Percentiles rank a stretch among this genome's conserved stretches.
Conservation (phyloP, 345 rosid species). For the Mercurialis annua region DNA sequence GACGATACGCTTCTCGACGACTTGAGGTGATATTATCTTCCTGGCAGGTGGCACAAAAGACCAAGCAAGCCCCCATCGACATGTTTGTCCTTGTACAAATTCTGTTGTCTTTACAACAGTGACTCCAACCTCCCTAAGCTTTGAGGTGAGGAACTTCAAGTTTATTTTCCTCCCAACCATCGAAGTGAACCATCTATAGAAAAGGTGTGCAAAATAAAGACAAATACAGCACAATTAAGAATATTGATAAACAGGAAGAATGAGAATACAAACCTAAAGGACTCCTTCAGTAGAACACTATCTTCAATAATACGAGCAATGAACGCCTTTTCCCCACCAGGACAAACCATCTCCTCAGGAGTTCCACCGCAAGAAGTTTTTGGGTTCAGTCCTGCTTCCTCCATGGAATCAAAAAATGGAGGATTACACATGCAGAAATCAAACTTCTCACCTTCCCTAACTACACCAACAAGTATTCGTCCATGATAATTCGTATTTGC, state of each 20-base stretch:
- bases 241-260: neutral
- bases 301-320: slow-evolving; percentile 71
- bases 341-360: slow-evolving; percentile 78
- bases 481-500: slow-evolving; percentile 34
- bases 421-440: slow-evolving; percentile 98
- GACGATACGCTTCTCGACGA: slow-evolving; percentile 37
- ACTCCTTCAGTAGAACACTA: slow-evolving; percentile 58
- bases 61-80: slow-evolving; percentile 96
- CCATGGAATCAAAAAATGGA: slow-evolving; percentile 82
- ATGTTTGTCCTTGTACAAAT: slow-evolving; percentile 85
- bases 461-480: slow-evolving; percentile 59
- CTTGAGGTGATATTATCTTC: slow-evolving; percentile 50
- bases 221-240: neutral
- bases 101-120: slow-evolving; percentile 84
- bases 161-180: slow-evolving; percentile 88
- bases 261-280: slow-evolving; percentile 46
- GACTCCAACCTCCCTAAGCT: slow-evolving; percentile 67
- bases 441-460: slow-evolving; percentile 63
- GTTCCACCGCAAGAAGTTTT: slow-evolving; percentile 94
- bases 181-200: slow-evolving; percentile 76
- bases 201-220: neutral
- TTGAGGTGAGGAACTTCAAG: slow-evolving; percentile 63
- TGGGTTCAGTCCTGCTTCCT: slow-evolving; percentile 85
- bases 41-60: slow-evolving; percentile 63
- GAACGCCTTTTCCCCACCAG: slow-evolving; percentile 85